phyloP scores from a whole-genome alignment of 2,329 filamentous ascomycete species.

The Diaporthe caulivora region DNA sequence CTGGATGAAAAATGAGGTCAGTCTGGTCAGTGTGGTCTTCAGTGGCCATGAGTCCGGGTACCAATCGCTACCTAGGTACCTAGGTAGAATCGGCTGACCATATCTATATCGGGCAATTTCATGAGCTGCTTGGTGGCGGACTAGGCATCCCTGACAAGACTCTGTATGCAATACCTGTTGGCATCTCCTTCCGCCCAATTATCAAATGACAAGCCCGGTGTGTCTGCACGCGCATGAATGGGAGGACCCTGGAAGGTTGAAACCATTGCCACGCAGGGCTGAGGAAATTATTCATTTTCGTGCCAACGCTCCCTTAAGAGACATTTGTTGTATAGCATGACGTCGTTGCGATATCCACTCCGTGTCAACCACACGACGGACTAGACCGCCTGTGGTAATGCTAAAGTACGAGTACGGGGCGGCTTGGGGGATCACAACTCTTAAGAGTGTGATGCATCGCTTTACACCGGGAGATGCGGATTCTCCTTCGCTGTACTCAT shows the following conservation, averaged over 20 bases:
- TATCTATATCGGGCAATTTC: slow-evolving; percentile 25
- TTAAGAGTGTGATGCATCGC: slow-evolving; percentile 3
- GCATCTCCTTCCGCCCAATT: slow-evolving; percentile 1
- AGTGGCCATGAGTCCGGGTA: background rate
- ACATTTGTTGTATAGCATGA: background rate
- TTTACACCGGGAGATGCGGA: too few relatives aligned
- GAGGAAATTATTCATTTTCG: background rate
- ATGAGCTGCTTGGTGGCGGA: background rate
- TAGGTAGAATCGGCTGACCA: slow-evolving; percentile 3
- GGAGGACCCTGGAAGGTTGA: background rate
- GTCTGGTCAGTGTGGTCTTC: background rate
- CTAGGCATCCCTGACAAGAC: slow-evolving; percentile 18
- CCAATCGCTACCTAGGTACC: background rate
- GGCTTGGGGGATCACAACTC: background rate
- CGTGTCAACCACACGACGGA: background rate
- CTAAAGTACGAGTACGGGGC: slow-evolving; percentile 6
- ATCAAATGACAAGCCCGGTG: slow-evolving; percentile 6
- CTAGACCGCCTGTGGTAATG: slow-evolving; percentile 16
- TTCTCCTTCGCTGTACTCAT: background rate
- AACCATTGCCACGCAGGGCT: slow-evolving; percentile 12
- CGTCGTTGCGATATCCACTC: background rate
- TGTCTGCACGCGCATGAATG: background rate
- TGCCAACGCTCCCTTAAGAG: background rate
- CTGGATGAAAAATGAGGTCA: background rate
- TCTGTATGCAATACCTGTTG: background rate